Evolutionary conservation across 2,329 filamentous ascomycete genomes (phyloP), one percentile per base, ranked within the genome.

Genomic region (Polytolypa hystricis): DNA sequence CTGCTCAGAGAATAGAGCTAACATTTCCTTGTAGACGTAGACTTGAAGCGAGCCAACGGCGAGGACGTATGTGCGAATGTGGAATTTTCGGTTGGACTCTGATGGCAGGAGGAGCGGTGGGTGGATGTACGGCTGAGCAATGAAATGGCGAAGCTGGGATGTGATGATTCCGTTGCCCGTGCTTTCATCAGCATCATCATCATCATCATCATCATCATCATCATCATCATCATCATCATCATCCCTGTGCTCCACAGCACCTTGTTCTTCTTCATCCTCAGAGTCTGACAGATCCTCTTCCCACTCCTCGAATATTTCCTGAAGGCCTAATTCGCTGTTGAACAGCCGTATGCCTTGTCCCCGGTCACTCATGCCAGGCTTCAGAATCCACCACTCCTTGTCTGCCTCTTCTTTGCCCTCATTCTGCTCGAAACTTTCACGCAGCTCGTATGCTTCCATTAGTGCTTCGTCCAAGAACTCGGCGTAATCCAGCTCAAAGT

Each of bases 401-500:
- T 71, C 63, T 7, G 58, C 47, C 12, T 72, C 73, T 43, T 91
- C 89, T 25, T 67, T 68, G 17, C 60, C 56, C 33, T 73, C 74
- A 48, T 94, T 94, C 30, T 68, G 69, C 20, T 74, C 73, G 58
- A 93, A 71, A 47, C 82, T 87, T 39, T 84, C 84, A 14, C 79
- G 71, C 35, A 98, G 62, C 52, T 96, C 91, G 56, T 81, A 96
- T 0, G 83, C 82, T 57, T 98, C 91, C 2, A 93, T 70, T 5
- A 98, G 66, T 0, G 91, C 84, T 49, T 98, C 91, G 45, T 96
- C 91, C 10, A 98, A 65, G 52, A 96, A 98, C 63, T 98, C 91
- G 1, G 87, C 86, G 55, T 91, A 98, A 58, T 98, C 91, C 5
- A 98, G 71, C 60, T 98, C 91, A 48, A 98, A 94, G 28, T 84